These are phyloP conservation scores for Lodderomyces pseudojiufengensis DNA, from an alignment of 1,139 yeast genomes.

Conservation along the genomic window DNA sequence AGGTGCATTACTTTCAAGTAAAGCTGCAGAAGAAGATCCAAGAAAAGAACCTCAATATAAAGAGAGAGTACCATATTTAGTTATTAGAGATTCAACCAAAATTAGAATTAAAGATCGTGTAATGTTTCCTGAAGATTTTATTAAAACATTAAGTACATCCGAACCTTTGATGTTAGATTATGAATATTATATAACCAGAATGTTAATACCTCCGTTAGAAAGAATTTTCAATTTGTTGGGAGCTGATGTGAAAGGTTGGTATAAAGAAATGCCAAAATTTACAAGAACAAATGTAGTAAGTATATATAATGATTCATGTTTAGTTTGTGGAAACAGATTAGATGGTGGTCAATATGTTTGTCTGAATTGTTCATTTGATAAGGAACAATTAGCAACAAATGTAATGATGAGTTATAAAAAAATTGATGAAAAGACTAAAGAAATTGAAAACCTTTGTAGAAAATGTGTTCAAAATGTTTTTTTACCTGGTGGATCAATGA, in stretches of 20 bases:
- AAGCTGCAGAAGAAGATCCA: slow-evolving; percentile 59
- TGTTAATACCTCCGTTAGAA: slow-evolving; percentile 84
- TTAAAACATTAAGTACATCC: slow-evolving; percentile 33
- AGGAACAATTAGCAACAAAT: slow-evolving; percentile 19
- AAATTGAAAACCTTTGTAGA: slow-evolving; percentile 21
- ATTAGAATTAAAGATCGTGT: slow-evolving; percentile 74
- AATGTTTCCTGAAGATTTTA: slow-evolving; percentile 70
- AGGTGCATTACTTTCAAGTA: slow-evolving; percentile 78
- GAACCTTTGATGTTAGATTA: slow-evolving; percentile 57
- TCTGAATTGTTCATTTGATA: slow-evolving; percentile 18
- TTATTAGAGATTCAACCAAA: slow-evolving; percentile 62
- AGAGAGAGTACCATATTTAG: slow-evolving; percentile 86
- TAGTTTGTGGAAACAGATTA: slow-evolving; percentile 22
- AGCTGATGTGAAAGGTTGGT: slow-evolving; percentile 77
- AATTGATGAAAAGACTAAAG: slow-evolving; percentile 10
- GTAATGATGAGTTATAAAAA: slow-evolving; percentile 18
- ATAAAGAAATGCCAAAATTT: slow-evolving; percentile 56
- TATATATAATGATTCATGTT: slow-evolving; percentile 19
- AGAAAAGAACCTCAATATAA: slow-evolving; percentile 81
- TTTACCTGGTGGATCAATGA: slow-evolving; percentile 14
- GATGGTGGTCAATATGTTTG: slow-evolving; percentile 18
- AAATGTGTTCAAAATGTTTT: slow-evolving; percentile 23
- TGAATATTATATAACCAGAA: slow-evolving; percentile 79
- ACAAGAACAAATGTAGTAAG: slow-evolving; percentile 6
- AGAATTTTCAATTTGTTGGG: slow-evolving; percentile 81